Base-by-base conservation (phyloP, 768 basidiomycete genomes). In the Strobilomyces confusus region DNA sequence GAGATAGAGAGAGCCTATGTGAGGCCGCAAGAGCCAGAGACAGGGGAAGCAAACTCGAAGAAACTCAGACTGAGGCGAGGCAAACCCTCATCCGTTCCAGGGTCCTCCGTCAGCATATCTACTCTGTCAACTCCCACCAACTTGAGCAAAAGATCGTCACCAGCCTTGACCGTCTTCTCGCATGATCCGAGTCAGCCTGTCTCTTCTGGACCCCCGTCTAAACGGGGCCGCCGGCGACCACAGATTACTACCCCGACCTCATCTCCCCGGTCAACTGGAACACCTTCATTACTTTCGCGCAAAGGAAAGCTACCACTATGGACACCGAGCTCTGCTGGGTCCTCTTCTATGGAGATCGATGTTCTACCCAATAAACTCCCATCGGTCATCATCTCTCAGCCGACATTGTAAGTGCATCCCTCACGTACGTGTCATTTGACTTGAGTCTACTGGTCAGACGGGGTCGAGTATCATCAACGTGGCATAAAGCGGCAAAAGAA, bases 401-500 rank as follows among this genome's bases (percentile, higher is more conserved):
- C 58, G 23, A 65, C 58, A 37, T 20, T 68, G 68, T 65, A 43
- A 52, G 63, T 20, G 25, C 43, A 17, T 20, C 12, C 34, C 26
- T 26, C 19, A n/a, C 7, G 5, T 19, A 19, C 17, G 41, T 36
- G 19, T 33, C 13, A 5, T 40, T 52, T 44, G n/a, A 36, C 29
- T 43, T 56, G n/a, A 61, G 33, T 52, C 26, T 25, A 8, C 36
- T 25, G 29, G 14, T 32, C 15, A 69, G 69, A 30, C 62, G 69
- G 45, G 51, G 58, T 17, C 59, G 61, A 23, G 51, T 72, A 40
- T 63, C 68, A 13, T 58, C 56, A 9, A 41, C 51, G 19, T 76
- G 76, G 76, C 60, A 60, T 29, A 60, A 54, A 46, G 61, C 61
- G 11, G 65, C 65, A 22, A 58, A 26, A 42, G 54, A 58, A 11